Evolutionary conservation across 2,329 filamentous ascomycete species (phyloP).

Genomic region (Sporothrix curviconia): DNA sequence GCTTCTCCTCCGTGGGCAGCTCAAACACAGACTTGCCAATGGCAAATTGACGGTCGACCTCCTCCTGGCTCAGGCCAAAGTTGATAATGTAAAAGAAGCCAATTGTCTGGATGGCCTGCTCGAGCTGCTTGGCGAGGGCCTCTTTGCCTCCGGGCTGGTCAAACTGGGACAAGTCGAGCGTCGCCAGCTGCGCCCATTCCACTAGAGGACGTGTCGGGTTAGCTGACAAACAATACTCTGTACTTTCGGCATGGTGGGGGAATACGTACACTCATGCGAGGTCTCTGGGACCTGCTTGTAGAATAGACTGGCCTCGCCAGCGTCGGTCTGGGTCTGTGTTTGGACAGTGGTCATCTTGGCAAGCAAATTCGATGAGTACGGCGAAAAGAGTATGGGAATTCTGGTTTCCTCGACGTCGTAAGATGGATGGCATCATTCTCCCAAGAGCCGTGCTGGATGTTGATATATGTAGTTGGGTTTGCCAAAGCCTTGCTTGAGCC

Average conservation of each 20-base stretch:
- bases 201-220: slow-evolving; percentile 8
- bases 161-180: slow-evolving; percentile 27
- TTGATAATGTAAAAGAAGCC: slow-evolving; percentile 53
- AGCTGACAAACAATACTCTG: too few species aligned
- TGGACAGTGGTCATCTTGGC: slow-evolving; percentile 9
- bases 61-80: slow-evolving; percentile 48
- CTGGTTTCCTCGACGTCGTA: too few species aligned
- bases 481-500: too few species aligned
- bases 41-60: slow-evolving; percentile 50
- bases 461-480: too few species aligned
- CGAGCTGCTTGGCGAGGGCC: slow-evolving; percentile 28
- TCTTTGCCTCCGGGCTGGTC: slow-evolving; percentile 29
- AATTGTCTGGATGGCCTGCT: slow-evolving; percentile 36
- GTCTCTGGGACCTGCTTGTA: slow-evolving; percentile 32
- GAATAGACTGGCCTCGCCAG: slow-evolving; percentile 16
- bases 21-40: slow-evolving; percentile 43
- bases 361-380: neutral
- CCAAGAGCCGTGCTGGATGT: too few species aligned
- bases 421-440: too few species aligned
- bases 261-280: slow-evolving; percentile 27
- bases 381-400: neutral
- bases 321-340: neutral
- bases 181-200: slow-evolving; percentile 19
- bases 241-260: neutral
- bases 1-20: slow-evolving; percentile 48